phyloP scores from a whole-genome alignment of 2,329 filamentous ascomycete genomes.

The Ophiosphaerella herpotricha region DNA sequence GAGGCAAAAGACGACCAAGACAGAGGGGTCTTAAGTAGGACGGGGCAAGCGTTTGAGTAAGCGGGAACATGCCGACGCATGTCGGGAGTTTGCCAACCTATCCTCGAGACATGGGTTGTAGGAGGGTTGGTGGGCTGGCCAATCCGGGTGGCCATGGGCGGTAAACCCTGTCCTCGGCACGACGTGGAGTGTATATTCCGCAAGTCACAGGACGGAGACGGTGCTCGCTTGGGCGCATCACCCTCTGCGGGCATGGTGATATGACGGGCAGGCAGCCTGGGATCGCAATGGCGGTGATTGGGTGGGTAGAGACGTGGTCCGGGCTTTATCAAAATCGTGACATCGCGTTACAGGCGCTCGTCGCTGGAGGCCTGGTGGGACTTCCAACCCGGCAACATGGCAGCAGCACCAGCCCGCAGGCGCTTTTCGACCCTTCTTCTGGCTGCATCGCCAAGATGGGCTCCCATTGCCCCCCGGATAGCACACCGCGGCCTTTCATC shows the following conservation, averaged over 20 bases:
- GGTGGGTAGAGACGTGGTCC: background rate
- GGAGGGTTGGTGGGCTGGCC: background rate
- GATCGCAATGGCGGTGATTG: slow-evolving; percentile 1
- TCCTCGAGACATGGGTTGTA: too few species aligned
- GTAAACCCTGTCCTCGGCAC: too few species aligned
- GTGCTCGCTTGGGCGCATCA: too few species aligned
- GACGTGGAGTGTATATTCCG: too few species aligned
- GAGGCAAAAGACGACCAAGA: background rate
- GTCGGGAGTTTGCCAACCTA: too few species aligned
- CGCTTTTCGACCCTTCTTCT: slow-evolving; percentile 24
- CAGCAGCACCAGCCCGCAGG: slow-evolving; percentile 22
- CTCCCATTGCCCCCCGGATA: slow-evolving; percentile 19
- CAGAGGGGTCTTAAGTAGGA: background rate
- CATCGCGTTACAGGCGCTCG: slow-evolving; percentile 13
- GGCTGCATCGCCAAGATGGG: slow-evolving; percentile 18
- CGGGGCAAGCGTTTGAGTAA: background rate
- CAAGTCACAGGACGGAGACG: too few species aligned
- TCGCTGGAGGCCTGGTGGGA: too few species aligned
- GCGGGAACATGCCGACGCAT: too few species aligned
- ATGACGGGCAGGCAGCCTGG: too few species aligned
- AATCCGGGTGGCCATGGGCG: background rate
- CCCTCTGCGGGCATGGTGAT: too few species aligned
- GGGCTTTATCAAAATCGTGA: slow-evolving; percentile 15
- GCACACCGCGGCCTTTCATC: slow-evolving; percentile 27
- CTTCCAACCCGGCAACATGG: slow-evolving; percentile 17